phyloP scores from a whole-genome alignment of 108 stramenopile genomes.

The Seminavis robusta region DNA sequence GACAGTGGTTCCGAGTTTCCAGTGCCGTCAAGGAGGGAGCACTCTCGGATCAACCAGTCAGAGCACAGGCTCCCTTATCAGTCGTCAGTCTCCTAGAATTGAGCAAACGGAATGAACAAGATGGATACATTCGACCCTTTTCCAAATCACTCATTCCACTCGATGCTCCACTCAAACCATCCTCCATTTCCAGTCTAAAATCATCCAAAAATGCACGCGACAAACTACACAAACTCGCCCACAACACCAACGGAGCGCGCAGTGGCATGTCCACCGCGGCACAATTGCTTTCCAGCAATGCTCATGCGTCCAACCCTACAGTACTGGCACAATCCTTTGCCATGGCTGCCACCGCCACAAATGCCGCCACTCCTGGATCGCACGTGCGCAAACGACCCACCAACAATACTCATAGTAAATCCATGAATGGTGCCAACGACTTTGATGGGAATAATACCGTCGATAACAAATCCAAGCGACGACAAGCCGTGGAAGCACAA shows the following conservation, averaged over 20 bases:
- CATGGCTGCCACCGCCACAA: slow-evolving; percentile 1
- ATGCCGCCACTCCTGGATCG: slow-evolving; percentile 17
- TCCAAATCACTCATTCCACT: slow-evolving; percentile 53
- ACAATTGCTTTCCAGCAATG: slow-evolving; percentile 56
- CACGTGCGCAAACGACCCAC: slow-evolving; percentile 41
- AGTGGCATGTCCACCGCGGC: slow-evolving; percentile 43
- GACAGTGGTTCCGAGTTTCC: slow-evolving; percentile 81
- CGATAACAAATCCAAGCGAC: slow-evolving; percentile 7
- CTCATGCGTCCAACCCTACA: slow-evolving; percentile 65
- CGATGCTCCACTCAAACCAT: slow-evolving; percentile 43
- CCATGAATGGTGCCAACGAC: background rate
- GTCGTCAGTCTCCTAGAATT: slow-evolving; percentile 64
- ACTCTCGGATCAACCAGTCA: slow-evolving; percentile 60
- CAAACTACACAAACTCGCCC: slow-evolving; percentile 48
- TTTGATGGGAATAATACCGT: slow-evolving; percentile 10
- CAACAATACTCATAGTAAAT: slow-evolving; percentile 9
- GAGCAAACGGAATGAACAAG: slow-evolving; percentile 66
- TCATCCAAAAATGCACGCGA: slow-evolving; percentile 69
- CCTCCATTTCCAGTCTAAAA: slow-evolving; percentile 46
- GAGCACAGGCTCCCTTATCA: slow-evolving; percentile 74
- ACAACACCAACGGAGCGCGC: no score
- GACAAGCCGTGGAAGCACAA: slow-evolving; percentile 20
- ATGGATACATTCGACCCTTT: slow-evolving; percentile 76
- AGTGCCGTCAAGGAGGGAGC: slow-evolving; percentile 60
- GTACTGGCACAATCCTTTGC: slow-evolving; percentile 47